These are phyloP conservation scores for Exophiala aquamarina DNA, from an alignment of 2,329 filamentous ascomycete genomes.

Conservation along the genomic window DNA sequence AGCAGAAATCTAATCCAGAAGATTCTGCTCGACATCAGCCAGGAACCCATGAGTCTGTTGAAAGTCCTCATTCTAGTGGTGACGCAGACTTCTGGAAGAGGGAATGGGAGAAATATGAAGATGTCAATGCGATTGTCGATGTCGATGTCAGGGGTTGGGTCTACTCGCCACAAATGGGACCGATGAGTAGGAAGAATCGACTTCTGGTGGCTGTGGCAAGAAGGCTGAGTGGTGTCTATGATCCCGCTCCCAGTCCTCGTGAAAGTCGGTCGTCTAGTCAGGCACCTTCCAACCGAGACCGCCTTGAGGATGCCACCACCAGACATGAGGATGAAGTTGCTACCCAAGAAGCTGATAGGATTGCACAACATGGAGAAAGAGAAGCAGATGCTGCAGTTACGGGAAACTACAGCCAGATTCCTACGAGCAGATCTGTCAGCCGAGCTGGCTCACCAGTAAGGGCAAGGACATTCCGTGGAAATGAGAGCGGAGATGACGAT, in stretches of 20 bases:
- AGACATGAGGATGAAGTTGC: conserved; percentile 65
- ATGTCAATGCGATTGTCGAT: conserved; percentile 83
- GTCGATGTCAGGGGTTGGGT: conserved; percentile 96
- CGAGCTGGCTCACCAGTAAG: conserved; percentile 25
- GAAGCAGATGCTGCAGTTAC: conserved; percentile 70
- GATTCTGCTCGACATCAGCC: conserved; percentile 30
- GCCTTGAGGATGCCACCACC: conserved; percentile 50
- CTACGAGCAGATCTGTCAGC: conserved; percentile 12
- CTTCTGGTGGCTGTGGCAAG: conserved; percentile 83
- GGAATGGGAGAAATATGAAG: conserved; percentile 77
- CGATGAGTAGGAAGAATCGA: conserved; percentile 82
- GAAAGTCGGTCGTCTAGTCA: conserved; percentile 50
- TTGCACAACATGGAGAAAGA: conserved; percentile 68
- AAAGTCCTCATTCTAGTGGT: conserved; percentile 48
- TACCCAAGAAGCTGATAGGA: conserved; percentile 71
- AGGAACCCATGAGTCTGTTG: conserved; percentile 35
- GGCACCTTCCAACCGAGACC: conserved; percentile 35
- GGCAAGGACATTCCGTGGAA: background rate
- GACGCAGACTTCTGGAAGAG: conserved; percentile 74
- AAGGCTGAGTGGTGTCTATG: conserved; percentile 81
- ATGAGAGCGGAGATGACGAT: conserved; percentile 28
- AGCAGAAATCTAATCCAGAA: conserved; percentile 36
- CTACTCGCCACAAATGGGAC: conserved; percentile 80
- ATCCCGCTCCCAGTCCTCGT: conserved; percentile 49
- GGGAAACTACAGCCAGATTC: conserved; percentile 58